phyloP scores from a whole-genome alignment of 148 eudicot genomes.

The Chenopodium berlandieri region DNA sequence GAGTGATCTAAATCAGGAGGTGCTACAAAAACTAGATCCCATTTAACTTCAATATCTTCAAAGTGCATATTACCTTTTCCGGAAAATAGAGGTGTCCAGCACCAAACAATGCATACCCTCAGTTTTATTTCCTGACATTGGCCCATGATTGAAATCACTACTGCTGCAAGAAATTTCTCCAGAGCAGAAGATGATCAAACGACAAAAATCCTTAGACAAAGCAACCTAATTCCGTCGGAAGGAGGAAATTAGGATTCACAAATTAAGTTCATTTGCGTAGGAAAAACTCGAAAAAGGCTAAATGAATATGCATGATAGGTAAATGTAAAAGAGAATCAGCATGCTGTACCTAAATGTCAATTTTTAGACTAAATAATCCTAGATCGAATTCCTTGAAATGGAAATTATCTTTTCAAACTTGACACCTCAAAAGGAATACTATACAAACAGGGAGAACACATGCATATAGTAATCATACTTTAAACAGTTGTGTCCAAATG shows the following conservation, averaged over 20 bases:
- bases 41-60: conserved; percentile 1
- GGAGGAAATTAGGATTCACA: background rate
- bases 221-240: conserved; percentile 53
- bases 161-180: conserved; percentile 48
- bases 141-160: conserved; percentile 30
- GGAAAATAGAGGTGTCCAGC: conserved; percentile 79
- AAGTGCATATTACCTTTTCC: conserved; percentile 60
- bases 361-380: background rate
- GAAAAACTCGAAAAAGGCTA: background rate
- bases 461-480: background rate
- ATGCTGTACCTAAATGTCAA: background rate
- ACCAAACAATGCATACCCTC: conserved; percentile 69
- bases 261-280: background rate
- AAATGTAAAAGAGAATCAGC: conserved; percentile 9
- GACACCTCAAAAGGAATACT: background rate
- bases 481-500: background rate
- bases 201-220: conserved; percentile 85
- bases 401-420: background rate
- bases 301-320: background rate
- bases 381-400: no score
- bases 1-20: background rate
- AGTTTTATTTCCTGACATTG: conserved; percentile 33
- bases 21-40: background rate
- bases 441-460: background rate
- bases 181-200: conserved; percentile 63